These are phyloP conservation scores for Scutellaria barbata DNA, from an alignment of 257 asterid species.

Conservation along the genomic window DNA sequence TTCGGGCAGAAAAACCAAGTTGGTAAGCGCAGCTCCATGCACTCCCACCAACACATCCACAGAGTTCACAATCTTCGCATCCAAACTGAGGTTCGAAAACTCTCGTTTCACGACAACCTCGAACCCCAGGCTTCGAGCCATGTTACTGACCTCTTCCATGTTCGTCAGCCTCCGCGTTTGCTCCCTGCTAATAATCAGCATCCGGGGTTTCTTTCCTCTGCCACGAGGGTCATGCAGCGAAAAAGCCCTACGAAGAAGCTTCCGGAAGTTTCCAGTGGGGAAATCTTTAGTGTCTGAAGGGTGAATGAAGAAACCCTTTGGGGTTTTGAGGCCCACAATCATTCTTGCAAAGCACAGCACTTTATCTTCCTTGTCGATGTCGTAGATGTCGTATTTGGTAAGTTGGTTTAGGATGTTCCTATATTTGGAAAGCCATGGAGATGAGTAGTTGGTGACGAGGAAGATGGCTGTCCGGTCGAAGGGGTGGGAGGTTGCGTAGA, in stretches of 20 bases:
- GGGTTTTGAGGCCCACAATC: constrained; percentile 54
- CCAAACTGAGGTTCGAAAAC: constrained; percentile 11
- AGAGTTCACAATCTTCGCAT: constrained; percentile 47
- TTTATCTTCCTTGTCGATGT: constrained; percentile 42
- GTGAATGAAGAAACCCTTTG: constrained; percentile 45
- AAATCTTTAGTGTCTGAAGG: constrained; percentile 24
- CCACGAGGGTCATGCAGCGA: constrained; percentile 34
- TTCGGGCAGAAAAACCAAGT: constrained; percentile 70
- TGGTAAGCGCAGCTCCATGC: constrained; percentile 81
- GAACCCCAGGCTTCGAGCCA: constrained; percentile 53
- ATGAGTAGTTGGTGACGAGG: constrained; percentile 40
- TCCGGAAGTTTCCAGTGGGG: constrained; percentile 49
- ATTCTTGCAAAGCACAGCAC: constrained; percentile 53
- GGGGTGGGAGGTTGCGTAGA: constrained; percentile 47
- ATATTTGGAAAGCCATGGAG: constrained; percentile 47
- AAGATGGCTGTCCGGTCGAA: constrained; percentile 46
- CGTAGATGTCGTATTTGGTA: constrained; percentile 45
- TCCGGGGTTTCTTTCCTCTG: constrained; percentile 30
- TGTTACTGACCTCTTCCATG: constrained; percentile 27
- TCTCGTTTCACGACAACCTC: constrained; percentile 42
- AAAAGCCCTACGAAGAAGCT: constrained; percentile 44
- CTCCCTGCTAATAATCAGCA: constrained; percentile 57
- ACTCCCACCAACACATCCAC: constrained; percentile 69
- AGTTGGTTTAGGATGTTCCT: constrained; percentile 36
- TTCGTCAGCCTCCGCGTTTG: constrained; percentile 45